Base-by-base conservation (phyloP, 1,284 basidiomycete species). In the Fomitopsis palustris region DNA sequence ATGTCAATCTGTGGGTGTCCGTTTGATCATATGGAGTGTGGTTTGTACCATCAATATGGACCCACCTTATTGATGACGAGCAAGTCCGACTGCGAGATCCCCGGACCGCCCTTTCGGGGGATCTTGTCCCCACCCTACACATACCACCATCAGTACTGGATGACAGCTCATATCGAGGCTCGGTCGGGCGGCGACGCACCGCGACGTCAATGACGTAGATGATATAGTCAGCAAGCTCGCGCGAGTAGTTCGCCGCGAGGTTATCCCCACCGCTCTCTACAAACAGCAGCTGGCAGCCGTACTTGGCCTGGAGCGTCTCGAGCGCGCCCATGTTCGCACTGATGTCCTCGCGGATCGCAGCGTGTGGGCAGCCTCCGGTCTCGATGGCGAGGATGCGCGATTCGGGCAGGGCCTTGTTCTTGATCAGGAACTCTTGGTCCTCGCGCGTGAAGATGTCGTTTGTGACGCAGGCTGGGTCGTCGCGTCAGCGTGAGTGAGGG, bases 381-480 rank as follows among this genome's bases (percentile, higher is more conserved):
- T 99, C 96, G 66, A 99, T 97, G 0, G 97, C 95, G 23, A 94
- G 85, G 67, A 99, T 98, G 42, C 96, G 89, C 38, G 86, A 86
- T 2, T 88, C 75, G 0, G 92, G 88, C 3, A 99, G 84, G 0
- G 96, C 96, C 57, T 90, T 83, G 76, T 98, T 94, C 65, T 86
- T 88, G 70, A 98, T 96, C 38, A 99, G 79, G 74, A 99, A 99
- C 72, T 99, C 96, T 73, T 97, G 95, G 72, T 99, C 96, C 74
- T 99, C 96, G 25, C 89, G 84, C 41, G 96, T 99, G 76, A 98
- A 97, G 70, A 98, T 98, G 75, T 98, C 95, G 75, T 98, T 98
- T 9, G 95, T 97, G 17, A 96, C 92, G 2, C 93, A 93, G 33
- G 92, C 94, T 96, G 62, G 10, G 53, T 31, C n/a, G n/a, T n/a